Conservation (phyloP, 805 yeast species). For the Candida insectorum region DNA sequence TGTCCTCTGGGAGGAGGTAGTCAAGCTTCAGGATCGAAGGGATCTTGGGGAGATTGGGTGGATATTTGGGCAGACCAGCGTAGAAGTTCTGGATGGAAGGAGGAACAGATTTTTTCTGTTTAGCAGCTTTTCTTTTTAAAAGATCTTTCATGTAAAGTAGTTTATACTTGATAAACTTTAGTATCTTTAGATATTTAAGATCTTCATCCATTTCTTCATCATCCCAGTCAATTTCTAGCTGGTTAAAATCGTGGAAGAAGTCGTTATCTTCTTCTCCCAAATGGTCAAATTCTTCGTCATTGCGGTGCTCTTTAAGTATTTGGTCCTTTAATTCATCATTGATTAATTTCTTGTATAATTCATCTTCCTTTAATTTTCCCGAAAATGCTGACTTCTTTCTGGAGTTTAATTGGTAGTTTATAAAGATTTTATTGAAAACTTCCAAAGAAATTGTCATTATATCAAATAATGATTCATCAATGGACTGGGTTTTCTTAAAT, state of each 20-base stretch:
- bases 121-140: constrained; percentile 3
- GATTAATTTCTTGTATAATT: constrained; percentile 33
- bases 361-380: constrained; percentile 29
- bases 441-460: constrained; percentile 25
- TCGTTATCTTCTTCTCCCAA: constrained; percentile 20
- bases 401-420: constrained; percentile 32
- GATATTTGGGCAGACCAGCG: constrained; percentile 5
- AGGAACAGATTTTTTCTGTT: not conserved
- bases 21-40: constrained; percentile 18
- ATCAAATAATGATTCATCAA: constrained; percentile 10
- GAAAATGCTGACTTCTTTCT: constrained; percentile 11
- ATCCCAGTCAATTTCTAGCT: constrained; percentile 41
- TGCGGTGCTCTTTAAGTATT: constrained; percentile 29
- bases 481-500: constrained; percentile 21
- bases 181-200: constrained; percentile 38
- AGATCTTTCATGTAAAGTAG: constrained; percentile 12
- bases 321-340: constrained; percentile 39
- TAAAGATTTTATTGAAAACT: constrained; percentile 33
- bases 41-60: constrained; percentile 12
- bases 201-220: constrained; percentile 47
- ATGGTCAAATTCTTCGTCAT: constrained; percentile 24
- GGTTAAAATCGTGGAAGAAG: constrained; percentile 11
- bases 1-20: constrained; percentile 18
- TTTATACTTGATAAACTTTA: constrained; percentile 41
- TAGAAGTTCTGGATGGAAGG: not conserved